Evolutionary conservation across 441 rosid genomes (phyloP).

Genomic region (Populus hybrid): DNA sequence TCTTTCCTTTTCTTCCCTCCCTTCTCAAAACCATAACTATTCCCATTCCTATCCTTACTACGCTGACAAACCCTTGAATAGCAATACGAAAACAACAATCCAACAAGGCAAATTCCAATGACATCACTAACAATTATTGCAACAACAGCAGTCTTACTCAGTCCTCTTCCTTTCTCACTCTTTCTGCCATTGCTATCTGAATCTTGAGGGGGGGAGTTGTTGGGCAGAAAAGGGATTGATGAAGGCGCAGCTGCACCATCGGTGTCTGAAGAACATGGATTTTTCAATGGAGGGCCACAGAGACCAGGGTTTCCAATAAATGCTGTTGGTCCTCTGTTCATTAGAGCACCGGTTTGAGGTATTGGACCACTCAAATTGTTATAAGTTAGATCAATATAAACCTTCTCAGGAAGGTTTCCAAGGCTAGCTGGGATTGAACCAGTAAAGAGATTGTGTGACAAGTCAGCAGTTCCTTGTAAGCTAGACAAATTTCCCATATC

Average conservation of each 20-base stretch:
- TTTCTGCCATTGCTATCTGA: constrained; percentile 28
- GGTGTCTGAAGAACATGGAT: constrained; percentile 53
- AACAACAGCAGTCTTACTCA: constrained; percentile 60
- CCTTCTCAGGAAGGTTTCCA: constrained; percentile 92
- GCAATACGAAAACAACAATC: constrained; percentile 79
- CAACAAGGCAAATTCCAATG: constrained; percentile 80
- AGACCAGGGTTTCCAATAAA: constrained; percentile 84
- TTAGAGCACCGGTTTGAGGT: constrained; percentile 88
- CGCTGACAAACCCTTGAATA: constrained; percentile 59
- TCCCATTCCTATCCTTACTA: constrained; percentile 36
- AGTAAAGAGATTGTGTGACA: constrained; percentile 73
- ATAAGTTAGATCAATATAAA: constrained; percentile 81
- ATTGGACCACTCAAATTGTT: constrained; percentile 90
- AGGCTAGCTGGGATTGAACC: constrained; percentile 82
- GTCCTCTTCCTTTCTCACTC: constrained; percentile 45
- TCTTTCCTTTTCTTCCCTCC: constrained; percentile 50
- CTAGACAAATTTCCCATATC: constrained; percentile 76
- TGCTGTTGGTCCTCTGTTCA: constrained; percentile 94
- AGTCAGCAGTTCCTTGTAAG: constrained; percentile 93
- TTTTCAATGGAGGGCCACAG: constrained; percentile 85
- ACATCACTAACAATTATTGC: constrained; percentile 77
- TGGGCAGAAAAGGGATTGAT: constrained; percentile 72
- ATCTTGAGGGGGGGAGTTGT: constrained; percentile 47
- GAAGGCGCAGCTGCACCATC: constrained; percentile 51
- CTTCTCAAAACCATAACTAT: constrained; percentile 48